Evolutionary conservation across 1,284 basidiomycete genomes (phyloP), one percentile per base, ranked within the genome.

Genomic region (Rhodotorula sp.): DNA sequence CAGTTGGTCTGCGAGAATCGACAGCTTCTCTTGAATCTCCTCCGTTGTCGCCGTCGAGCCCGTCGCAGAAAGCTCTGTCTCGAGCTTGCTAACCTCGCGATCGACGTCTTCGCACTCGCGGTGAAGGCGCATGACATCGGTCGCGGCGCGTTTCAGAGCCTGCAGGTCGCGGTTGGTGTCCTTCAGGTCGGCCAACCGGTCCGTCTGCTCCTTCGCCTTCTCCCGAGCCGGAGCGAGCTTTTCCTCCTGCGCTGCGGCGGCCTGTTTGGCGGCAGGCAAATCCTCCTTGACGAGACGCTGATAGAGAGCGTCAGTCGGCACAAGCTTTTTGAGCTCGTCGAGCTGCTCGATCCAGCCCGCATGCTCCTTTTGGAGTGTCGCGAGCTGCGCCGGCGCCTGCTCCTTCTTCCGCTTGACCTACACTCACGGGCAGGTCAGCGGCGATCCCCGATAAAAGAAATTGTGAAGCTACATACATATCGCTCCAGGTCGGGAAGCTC

Each of bases 1-100:
- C 93, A 93, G 85, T 65, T 89, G 84, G 26, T 81, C 81, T 1
- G 85, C 83, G 48, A 93, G 77, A 7, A 81, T 81, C 65, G 90
- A 87, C 12, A 95, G 83, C 77, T 94, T 89, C 34, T 79, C 82
- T 79, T 95, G 90, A 4, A 97, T 88, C 63, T 94, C 92, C 61
- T 93, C 91, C 1, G 87, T 86, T 0, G 92, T 93, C 81, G 89
- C 91, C 10, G 87, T 86, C 19, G 89, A 89, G 3, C 93, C 93
- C 6, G 85, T 82, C 31, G 85, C 83, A 6, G 72, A 68, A 18
- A 97, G 84, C 54, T 90, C 87, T 49, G 83, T 83, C 80, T 95
- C 91, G 52, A 93, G 83, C 58, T 83, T 82, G n/a, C 81, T 72
- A 52, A 90, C 86, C 59, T 93, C 90, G 52, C 85, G 81, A 67